phyloP scores from a whole-genome alignment of 345 rosid species.

The Camelina hispida region DNA sequence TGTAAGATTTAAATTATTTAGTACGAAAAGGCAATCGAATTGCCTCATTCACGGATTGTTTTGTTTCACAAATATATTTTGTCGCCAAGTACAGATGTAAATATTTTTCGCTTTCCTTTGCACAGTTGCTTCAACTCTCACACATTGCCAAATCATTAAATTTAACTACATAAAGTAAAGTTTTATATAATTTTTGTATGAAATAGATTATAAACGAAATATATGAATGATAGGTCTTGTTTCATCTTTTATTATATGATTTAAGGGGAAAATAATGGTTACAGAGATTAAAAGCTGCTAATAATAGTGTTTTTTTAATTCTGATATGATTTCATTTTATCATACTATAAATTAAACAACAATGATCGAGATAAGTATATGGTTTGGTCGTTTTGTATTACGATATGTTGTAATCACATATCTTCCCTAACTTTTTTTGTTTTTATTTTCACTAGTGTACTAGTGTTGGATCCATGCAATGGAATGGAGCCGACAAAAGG shows the following conservation, averaged over 20 bases:
- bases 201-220: background rate
- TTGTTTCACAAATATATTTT: background rate
- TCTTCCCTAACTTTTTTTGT: background rate
- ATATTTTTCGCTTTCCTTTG: background rate
- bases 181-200: background rate
- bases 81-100: constrained; percentile 1
- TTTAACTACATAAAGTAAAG: too few relatives aligned
- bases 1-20: constrained; percentile 22
- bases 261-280: background rate
- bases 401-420: background rate
- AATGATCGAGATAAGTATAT: background rate
- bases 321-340: too few relatives aligned
- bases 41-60: constrained; percentile 34
- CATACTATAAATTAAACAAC: background rate
- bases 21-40: constrained; percentile 39
- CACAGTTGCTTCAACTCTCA: constrained; percentile 23
- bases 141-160: background rate
- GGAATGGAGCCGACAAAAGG: too few relatives aligned
- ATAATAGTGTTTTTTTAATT: too few relatives aligned
- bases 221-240: too few relatives aligned
- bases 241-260: background rate
- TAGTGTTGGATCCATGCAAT: background rate
- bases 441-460: background rate
- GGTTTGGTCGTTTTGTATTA: too few relatives aligned
- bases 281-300: too few relatives aligned